Evolutionary conservation across 306 rosid species (phyloP), one percentile per base, ranked within the genome.

Genomic region (Cicer arietinum): DNA sequence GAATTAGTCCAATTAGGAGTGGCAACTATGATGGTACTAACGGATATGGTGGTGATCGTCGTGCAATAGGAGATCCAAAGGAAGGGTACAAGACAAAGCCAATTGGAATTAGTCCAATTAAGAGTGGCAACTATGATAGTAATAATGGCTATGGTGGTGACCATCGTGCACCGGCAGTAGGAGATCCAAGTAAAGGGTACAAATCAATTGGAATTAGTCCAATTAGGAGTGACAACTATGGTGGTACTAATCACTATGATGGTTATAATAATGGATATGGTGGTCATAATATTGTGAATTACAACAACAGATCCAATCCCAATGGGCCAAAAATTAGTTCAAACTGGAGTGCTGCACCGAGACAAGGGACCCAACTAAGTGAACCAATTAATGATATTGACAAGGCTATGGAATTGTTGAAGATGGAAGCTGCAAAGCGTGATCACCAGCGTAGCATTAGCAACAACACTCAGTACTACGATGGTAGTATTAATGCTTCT

Each of bases 371-470:
- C 14, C 82, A 13, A 4, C 74, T 89, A 13, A 81, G 82, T 35
- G 22, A 20, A 59, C 81, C 96, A 5, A 89, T 74, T 30, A 56
- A 58, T 67, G 86, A 91, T 35, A 79, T 84, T 5, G 73, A 40
- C 0, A 72, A 69, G 56, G 85, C 83, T 18, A 0, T 81, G 3
- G 69, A 72, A 10, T 17, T 74, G 59, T 56, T 84, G 83, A 81
- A 35, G 85, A 78, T 6, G 6, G 75, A 68, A 47, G 88, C 69
- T 4, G 81, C 57, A 73, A 69, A 25, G 45, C 17, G 68, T 2
- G 14, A 17, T 8, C 45, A 7, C 2, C 37, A 4, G 1, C 6
- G 10, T 7, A 60, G 20, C 6, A 60, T 10, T 7, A 60, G 20
- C 10, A 60, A 12, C 44, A 12, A 7, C 2, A 1, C 8, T 8